Base-by-base conservation (phyloP, 257 asterid species). In the Solanum clarkiae region DNA sequence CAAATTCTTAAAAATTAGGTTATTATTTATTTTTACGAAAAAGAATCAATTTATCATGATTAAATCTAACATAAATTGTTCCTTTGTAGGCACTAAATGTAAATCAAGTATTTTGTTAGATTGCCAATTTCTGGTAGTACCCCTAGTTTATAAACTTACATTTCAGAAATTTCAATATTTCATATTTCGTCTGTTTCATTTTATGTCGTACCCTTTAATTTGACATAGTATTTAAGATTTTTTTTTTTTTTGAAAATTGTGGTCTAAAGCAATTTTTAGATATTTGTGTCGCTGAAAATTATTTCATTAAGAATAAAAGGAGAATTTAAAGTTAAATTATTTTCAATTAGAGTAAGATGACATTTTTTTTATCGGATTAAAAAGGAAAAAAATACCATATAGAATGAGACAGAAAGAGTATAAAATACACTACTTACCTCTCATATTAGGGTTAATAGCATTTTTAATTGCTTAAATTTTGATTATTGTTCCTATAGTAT, bases 321-420 rank as follows among this genome's bases (percentile, higher is more conserved):
- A 36, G 6, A 36, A 36, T 36, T 36, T 36, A 36, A 36, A 36
- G 42, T 36, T 36, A 36, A 4, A 36, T 36, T 36, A 36, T 36
- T 36, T 36, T 36, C 6, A 36, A 36, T 36, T 36, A 36, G 42
- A 36, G 42, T 36, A 36, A 36, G 0, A 36, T 36, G 1, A 36
- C 1, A 4, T 36, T 36, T 36, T 36, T 36, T 36, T 36, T 36
- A 36, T 36, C 42, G 7, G 6, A 4, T 4, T 36, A 36, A 36
- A 36, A 36, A 36, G 1, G 1, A 0, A 36, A 36, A 4, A 36
- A 3, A 4, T 36, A 6, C 1, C 1, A 5, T 0, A 36, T 36
- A 36, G 4, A 36, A 36, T 36, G 6, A 5, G 6, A 3, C 6
- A 36, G 42, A 36, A 6, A 36, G 42, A 36, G 42, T 4, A 60